phyloP scores from a whole-genome alignment of 768 basidiomycete genomes.

The Macrolepiota albuminosa region DNA sequence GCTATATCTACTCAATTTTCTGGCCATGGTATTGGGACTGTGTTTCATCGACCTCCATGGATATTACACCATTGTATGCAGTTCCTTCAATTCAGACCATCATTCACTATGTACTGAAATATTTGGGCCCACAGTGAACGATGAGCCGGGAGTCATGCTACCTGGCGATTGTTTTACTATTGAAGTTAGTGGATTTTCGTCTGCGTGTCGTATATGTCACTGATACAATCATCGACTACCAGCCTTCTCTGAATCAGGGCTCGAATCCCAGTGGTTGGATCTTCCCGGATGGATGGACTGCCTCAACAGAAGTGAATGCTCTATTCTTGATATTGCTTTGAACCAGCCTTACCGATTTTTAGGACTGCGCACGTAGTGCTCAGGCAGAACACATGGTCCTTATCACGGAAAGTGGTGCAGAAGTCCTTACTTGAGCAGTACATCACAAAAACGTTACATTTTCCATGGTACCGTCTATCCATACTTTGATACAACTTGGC shows the following conservation, averaged over 20 bases:
- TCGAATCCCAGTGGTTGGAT: slow-evolving; percentile 62
- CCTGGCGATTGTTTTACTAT: slow-evolving; percentile 93
- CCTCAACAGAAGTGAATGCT: slow-evolving; percentile 70
- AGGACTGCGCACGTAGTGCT: slow-evolving; percentile 81
- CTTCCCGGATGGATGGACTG: slow-evolving; percentile 92
- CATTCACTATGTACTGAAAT: background rate
- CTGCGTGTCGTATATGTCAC: background rate
- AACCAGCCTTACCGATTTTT: background rate
- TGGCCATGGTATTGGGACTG: slow-evolving; percentile 83
- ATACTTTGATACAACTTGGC: too few species aligned
- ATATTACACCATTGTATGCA: slow-evolving; percentile 70
- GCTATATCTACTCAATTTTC: slow-evolving; percentile 69
- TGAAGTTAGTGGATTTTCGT: slow-evolving; percentile 45
- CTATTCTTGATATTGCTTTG: background rate
- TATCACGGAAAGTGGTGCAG: slow-evolving; percentile 73
- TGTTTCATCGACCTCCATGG: slow-evolving; percentile 81
- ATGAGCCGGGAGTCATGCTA: slow-evolving; percentile 76
- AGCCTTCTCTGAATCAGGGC: slow-evolving; percentile 82
- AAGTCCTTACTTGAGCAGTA: slow-evolving; percentile 63
- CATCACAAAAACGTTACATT: background rate
- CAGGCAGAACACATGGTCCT: slow-evolving; percentile 89
- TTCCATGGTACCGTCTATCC: background rate
- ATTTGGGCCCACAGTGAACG: slow-evolving; percentile 52
- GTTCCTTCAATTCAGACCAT: background rate
- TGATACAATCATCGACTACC: background rate